These are phyloP conservation scores for Heliophila coronopifolia DNA, from an alignment of 441 rosid species.

Conservation along the genomic window DNA sequence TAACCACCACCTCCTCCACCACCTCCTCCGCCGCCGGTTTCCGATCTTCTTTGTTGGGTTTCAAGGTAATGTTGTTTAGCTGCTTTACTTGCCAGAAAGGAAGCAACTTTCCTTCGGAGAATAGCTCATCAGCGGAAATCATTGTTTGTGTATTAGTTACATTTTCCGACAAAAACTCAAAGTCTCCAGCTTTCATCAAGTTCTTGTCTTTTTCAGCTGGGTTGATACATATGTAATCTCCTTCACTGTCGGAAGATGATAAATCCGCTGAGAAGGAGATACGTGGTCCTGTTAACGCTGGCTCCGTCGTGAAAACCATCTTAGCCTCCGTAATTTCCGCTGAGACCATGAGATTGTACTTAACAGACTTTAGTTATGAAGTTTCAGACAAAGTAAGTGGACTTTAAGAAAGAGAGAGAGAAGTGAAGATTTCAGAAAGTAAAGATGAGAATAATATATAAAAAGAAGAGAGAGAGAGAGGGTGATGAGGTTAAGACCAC, in stretches of 20 bases:
- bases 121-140: conserved; percentile 80
- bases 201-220: conserved; percentile 43
- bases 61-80: conserved; percentile 58
- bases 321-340: conserved; percentile 15
- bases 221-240: conserved; percentile 58
- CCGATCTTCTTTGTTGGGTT: conserved; percentile 31
- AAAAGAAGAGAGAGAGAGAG: conserved; percentile 23
- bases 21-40: conserved; percentile 22
- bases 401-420: not conserved
- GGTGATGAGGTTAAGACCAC: conserved; percentile 48
- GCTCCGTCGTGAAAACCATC: conserved; percentile 19
- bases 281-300: conserved; percentile 45
- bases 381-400: conserved; percentile 21
- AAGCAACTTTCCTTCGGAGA: conserved; percentile 77
- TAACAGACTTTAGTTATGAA: conserved; percentile 1
- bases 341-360: conserved; percentile 16
- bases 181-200: conserved; percentile 45
- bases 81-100: conserved; percentile 75
- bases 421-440: conserved; percentile 17
- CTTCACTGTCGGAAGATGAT: conserved; percentile 31
- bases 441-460: conserved; percentile 23
- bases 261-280: conserved; percentile 71
- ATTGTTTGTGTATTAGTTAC: conserved; percentile 44
- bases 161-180: conserved; percentile 72
- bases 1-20: conserved; percentile 21